phyloP scores from a whole-genome alignment of 768 basidiomycete genomes.

The Pluteus cervinus region DNA sequence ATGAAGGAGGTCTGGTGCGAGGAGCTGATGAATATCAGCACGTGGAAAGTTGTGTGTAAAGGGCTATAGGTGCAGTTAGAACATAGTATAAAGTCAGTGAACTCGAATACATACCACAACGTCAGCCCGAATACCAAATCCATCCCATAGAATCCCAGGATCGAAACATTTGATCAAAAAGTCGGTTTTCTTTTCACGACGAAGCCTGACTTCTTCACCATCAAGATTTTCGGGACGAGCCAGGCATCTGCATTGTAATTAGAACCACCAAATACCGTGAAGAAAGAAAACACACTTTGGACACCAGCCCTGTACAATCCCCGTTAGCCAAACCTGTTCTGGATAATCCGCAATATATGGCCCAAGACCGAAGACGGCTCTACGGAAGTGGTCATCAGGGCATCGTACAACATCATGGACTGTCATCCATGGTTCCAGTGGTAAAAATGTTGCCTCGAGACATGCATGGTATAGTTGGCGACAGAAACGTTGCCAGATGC shows the following conservation, averaged over 20 bases:
- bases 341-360: constrained; percentile 33
- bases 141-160: neutral
- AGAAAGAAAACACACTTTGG: constrained; percentile 9
- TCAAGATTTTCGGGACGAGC: constrained; percentile 10
- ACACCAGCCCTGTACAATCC: constrained; percentile 28
- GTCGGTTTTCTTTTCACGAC: constrained; percentile 17
- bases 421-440: constrained; percentile 20
- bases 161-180: too few species aligned
- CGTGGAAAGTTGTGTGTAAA: constrained; percentile 19
- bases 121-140: neutral
- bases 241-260: too few species aligned
- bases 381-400: constrained; percentile 22
- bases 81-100: neutral
- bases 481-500: constrained; percentile 14
- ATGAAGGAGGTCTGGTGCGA: constrained; percentile 23
- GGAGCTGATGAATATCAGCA: constrained; percentile 21
- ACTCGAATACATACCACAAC: neutral
- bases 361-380: constrained; percentile 21
- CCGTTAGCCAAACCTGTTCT: constrained; percentile 24
- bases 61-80: constrained; percentile 10
- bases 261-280: neutral
- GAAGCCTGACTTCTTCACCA: constrained; percentile 8
- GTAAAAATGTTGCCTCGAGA: constrained; percentile 14
- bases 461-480: constrained; percentile 23
- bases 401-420: constrained; percentile 17